Conservation (phyloP, 345 rosid species). For the Brassica nigra region DNA sequence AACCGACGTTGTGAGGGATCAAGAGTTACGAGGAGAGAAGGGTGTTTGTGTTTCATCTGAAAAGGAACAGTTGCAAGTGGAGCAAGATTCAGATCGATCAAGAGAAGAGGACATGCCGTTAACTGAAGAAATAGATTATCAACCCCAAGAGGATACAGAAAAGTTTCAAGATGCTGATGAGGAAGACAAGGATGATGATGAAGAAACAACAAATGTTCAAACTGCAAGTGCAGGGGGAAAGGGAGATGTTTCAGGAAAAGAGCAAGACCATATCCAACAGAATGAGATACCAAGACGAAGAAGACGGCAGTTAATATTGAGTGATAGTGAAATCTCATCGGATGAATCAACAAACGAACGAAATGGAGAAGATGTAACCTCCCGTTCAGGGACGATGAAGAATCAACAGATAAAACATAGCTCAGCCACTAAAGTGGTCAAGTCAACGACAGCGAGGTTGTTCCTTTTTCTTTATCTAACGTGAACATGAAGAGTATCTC, state of each 20-base stretch:
- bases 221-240: conserved; percentile 1
- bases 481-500: conserved; percentile 3
- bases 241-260: conserved; percentile 27
- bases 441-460: conserved; percentile 20
- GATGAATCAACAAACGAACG: conserved; percentile 24
- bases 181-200: conserved; percentile 9
- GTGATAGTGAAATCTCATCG: conserved; percentile 30
- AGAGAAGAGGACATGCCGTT: conserved; percentile 9
- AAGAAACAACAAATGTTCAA: conserved; percentile 21
- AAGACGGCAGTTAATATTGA: conserved; percentile 4
- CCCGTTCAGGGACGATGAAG: conserved; percentile 9
- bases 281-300: conserved; percentile 7
- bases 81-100: conserved; percentile 24
- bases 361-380: conserved; percentile 24
- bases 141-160: conserved; percentile 7
- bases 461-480: conserved; percentile 1
- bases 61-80: conserved; percentile 18
- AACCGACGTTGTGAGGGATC: conserved; percentile 22
- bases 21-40: conserved; percentile 17
- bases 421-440: background rate
- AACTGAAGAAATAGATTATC: background rate
- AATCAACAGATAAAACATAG: conserved; percentile 12
- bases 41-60: background rate
- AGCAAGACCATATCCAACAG: conserved; percentile 12
- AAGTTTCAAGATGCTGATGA: conserved; percentile 27